phyloP scores from a whole-genome alignment of 1,139 yeast genomes.

The Pichia sp. region DNA sequence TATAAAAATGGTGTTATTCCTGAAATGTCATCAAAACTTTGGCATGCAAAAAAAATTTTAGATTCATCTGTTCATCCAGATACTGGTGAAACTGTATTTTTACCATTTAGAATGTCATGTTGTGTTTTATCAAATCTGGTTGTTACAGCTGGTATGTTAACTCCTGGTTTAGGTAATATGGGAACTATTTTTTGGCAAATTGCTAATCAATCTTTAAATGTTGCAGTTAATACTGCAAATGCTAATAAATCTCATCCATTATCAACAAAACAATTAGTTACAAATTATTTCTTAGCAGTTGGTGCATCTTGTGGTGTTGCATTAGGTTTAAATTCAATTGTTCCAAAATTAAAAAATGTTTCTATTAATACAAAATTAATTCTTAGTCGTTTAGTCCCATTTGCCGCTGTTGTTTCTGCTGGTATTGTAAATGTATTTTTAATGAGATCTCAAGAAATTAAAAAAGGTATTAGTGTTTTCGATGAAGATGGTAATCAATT shows the following conservation, averaged over 20 bases:
- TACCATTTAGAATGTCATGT: conserved; percentile 96
- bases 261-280: conserved; percentile 65
- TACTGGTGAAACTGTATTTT: conserved; percentile 83
- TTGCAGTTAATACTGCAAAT: conserved; percentile 92
- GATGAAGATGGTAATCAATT: conserved; percentile 60
- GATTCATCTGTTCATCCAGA: conserved; percentile 94
- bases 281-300: conserved; percentile 82
- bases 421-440: conserved; percentile 90
- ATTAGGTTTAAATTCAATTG: conserved; percentile 79
- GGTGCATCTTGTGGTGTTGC: conserved; percentile 95
- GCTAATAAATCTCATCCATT: conserved; percentile 93
- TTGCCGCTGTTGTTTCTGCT: conserved; percentile 96
- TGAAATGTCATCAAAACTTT: conserved; percentile 69
- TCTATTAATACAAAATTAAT: conserved; percentile 64
- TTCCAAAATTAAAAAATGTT: conserved; percentile 68
- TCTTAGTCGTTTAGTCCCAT: conserved; percentile 83
- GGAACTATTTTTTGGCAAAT: conserved; percentile 97
- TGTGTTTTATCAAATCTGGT: conserved; percentile 89
- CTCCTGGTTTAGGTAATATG: conserved; percentile 81
- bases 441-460: conserved; percentile 92
- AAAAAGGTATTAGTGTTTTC: conserved; percentile 72
- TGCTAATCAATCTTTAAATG: conserved; percentile 92
- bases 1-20: conserved; percentile 62
- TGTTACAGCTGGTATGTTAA: conserved; percentile 95
- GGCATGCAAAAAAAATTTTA: conserved; percentile 81